Evolutionary conservation across 306 rosid genomes (phyloP).

Genomic region (Crotalaria pallida): DNA sequence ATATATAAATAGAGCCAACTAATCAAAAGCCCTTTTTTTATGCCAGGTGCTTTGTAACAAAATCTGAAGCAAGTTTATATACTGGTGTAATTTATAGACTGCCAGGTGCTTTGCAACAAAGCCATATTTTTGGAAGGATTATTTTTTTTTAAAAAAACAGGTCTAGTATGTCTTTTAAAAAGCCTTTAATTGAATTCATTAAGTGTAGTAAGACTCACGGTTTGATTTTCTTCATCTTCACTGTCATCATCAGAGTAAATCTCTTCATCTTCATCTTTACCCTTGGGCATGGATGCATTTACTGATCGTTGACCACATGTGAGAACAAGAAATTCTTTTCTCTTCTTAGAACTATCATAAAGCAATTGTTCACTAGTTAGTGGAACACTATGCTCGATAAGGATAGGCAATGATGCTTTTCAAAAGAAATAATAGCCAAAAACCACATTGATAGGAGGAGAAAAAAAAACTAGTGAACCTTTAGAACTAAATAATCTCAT

Average conservation of each 20-base stretch:
- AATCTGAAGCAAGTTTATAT: neutral
- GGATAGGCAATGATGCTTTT: neutral
- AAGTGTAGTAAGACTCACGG: slow-evolving; percentile 36
- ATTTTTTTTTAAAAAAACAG: neutral
- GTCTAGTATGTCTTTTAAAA: neutral
- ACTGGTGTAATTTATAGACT: no score
- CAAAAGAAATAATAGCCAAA: slow-evolving; percentile 3
- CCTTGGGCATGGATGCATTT: slow-evolving; percentile 36
- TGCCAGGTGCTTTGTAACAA: neutral
- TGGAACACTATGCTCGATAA: neutral
- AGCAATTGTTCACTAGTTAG: slow-evolving; percentile 27
- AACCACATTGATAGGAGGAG: neutral
- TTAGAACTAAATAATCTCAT: neutral
- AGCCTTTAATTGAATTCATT: neutral
- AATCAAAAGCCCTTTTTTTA: no score
- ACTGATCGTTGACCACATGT: slow-evolving; percentile 65
- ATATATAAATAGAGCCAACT: neutral
- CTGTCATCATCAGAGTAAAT: slow-evolving; percentile 55
- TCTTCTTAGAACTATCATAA: slow-evolving; percentile 61
- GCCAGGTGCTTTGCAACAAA: neutral
- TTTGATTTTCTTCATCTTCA: slow-evolving; percentile 66
- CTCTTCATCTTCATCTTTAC: slow-evolving; percentile 54
- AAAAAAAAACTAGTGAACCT: neutral
- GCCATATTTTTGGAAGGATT: neutral
- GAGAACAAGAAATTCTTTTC: slow-evolving; percentile 87